Evolutionary conservation across 495 filamentous ascomycete genomes (phyloP).

Genomic region (Evernia prunastri): DNA sequence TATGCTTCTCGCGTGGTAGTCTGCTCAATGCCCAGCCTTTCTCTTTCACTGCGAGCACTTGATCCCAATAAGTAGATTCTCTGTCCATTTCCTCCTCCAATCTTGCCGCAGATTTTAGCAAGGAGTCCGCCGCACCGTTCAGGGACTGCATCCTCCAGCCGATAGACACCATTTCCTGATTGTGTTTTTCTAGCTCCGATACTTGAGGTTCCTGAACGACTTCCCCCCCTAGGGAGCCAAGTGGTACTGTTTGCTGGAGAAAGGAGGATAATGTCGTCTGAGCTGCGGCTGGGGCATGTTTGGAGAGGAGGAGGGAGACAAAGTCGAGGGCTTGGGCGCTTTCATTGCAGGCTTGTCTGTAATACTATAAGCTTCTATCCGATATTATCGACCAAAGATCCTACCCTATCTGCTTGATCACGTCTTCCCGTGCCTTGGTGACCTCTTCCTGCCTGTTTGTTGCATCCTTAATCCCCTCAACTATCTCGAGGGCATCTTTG

Average conservation of each 20-base stretch:
- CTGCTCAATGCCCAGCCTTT: constrained; percentile 78
- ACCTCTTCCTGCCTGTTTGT: constrained; percentile 35
- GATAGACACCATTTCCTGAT: constrained; percentile 54
- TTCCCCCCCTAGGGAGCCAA: constrained; percentile 71
- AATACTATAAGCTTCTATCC: constrained; percentile 8
- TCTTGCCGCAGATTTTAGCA: constrained; percentile 64
- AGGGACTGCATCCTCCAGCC: constrained; percentile 75
- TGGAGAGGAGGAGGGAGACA: constrained; percentile 76
- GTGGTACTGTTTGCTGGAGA: constrained; percentile 61
- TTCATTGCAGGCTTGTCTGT: constrained; percentile 58
- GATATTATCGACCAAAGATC: constrained; percentile 24
- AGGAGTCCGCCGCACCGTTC: constrained; percentile 62
- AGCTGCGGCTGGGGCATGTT: constrained; percentile 61
- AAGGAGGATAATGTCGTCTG: constrained; percentile 59
- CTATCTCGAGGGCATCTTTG: constrained; percentile 35
- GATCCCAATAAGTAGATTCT: constrained; percentile 83
- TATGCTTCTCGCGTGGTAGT: constrained; percentile 63
- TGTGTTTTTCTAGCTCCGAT: constrained; percentile 45
- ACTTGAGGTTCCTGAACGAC: constrained; percentile 53
- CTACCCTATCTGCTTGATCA: constrained; percentile 47
- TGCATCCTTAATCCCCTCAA: constrained; percentile 32
- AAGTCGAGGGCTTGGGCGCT: constrained; percentile 69
- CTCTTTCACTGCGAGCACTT: constrained; percentile 71
- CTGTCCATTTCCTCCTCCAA: constrained; percentile 67
- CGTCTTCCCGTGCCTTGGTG: constrained; percentile 43